Conservation (phyloP, 2,329 filamentous ascomycete species). For the Metarhizium anisopliae region DNA sequence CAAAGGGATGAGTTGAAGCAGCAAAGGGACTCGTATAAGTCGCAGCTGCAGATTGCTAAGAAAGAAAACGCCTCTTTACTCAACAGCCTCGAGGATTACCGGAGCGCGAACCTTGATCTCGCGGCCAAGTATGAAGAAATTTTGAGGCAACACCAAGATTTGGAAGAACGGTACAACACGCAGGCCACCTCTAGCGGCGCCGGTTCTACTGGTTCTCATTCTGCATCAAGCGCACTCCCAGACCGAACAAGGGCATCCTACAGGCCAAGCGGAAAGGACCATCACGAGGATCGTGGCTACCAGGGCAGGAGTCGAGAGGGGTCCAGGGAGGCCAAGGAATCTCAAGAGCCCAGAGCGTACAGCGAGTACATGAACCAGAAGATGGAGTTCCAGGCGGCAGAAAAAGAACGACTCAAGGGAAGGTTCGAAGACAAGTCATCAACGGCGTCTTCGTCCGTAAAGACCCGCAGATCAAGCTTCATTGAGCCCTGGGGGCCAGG, state of each 20-base stretch:
- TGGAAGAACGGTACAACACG: conserved; percentile 19
- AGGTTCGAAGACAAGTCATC: conserved; percentile 25
- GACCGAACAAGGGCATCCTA: conserved; percentile 20
- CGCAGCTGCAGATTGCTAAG: not conserved
- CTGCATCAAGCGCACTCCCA: conserved; percentile 15
- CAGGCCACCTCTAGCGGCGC: conserved; percentile 2
- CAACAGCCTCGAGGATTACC: conserved; percentile 7
- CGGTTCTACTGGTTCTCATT: not conserved
- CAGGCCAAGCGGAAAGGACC: conserved; percentile 15
- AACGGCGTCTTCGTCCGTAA: conserved; percentile 6
- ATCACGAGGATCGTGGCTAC: conserved; percentile 17
- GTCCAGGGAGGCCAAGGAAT: not conserved
- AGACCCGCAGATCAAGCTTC: conserved; percentile 22
- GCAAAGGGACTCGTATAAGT: not conserved
- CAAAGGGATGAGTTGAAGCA: conserved; percentile 6
- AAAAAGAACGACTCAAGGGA: conserved; percentile 27
- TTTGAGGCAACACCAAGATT: conserved; percentile 19
- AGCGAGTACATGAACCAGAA: no score
- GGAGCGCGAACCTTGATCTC: conserved; percentile 7
- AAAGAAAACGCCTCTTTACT: conserved; percentile 11
- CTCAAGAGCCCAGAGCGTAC: no score
- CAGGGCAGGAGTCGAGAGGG: conserved; percentile 11
- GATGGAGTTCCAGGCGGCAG: conserved; percentile 12
- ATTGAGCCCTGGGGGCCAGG: conserved; percentile 6
- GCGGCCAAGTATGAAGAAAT: conserved; percentile 16